These are phyloP conservation scores for Ogataea minuta DNA, from an alignment of 805 yeast species.

Conservation along the genomic window DNA sequence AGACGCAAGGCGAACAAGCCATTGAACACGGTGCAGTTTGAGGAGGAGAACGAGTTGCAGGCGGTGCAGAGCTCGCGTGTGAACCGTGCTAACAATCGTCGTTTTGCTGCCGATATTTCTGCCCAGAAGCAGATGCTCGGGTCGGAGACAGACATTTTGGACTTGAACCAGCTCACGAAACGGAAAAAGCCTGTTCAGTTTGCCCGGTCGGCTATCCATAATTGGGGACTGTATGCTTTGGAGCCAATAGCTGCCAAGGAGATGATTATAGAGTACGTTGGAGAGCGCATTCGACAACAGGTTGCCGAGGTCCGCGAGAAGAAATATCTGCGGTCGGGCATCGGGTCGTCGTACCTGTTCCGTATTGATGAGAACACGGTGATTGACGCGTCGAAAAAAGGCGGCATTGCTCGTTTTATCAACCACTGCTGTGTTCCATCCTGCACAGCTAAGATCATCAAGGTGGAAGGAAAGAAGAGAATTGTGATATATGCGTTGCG, in stretches of 20 bases:
- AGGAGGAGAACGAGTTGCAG: constrained; percentile 46
- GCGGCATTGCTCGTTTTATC: constrained; percentile 95
- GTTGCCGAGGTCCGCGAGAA: constrained; percentile 92
- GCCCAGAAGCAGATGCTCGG: constrained; percentile 78
- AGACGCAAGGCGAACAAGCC: constrained; percentile 68
- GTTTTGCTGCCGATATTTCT: constrained; percentile 85
- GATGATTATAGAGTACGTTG: constrained; percentile 97
- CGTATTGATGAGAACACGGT: constrained; percentile 92
- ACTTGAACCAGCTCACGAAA: constrained; percentile 82
- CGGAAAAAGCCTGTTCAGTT: constrained; percentile 94
- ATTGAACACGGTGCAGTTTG: constrained; percentile 66
- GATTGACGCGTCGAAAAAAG: constrained; percentile 95
- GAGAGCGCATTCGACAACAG: constrained; percentile 89
- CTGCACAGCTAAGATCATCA: constrained; percentile 94
- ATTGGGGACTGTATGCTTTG: constrained; percentile 96
- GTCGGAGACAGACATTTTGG: constrained; percentile 75
- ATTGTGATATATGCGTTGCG: constrained; percentile 92
- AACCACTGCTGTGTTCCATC: constrained; percentile 98
- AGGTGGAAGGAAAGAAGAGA: constrained; percentile 89
- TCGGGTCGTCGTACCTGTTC: constrained; percentile 91
- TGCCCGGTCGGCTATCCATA: constrained; percentile 95
- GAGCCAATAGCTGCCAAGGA: constrained; percentile 96
- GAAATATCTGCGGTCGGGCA: constrained; percentile 82
- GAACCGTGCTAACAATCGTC: constrained; percentile 81
- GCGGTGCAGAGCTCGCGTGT: constrained; percentile 68